phyloP scores from a whole-genome alignment of 768 basidiomycete genomes.

The Trichaptum fuscoviolaceum region DNA sequence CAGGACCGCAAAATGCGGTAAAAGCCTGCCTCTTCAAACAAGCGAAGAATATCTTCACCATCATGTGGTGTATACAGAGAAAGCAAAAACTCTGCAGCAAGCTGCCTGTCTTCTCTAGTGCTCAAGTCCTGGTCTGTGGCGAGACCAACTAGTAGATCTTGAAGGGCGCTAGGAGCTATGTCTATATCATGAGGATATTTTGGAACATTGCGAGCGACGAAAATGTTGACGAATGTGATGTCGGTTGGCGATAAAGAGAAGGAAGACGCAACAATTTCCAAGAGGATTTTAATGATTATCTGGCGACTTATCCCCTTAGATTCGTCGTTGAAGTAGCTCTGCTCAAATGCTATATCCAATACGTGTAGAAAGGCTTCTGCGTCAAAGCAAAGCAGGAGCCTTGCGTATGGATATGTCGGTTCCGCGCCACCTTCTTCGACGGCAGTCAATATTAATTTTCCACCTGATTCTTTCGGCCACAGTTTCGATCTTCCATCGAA shows the following conservation, averaged over 20 bases:
- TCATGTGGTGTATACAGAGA: conserved; percentile 88
- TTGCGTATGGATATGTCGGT: conserved; percentile 86
- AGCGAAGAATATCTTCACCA: conserved; percentile 51
- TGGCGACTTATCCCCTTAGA: conserved; percentile 64
- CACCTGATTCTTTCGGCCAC: conserved; percentile 73
- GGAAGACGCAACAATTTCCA: conserved; percentile 60
- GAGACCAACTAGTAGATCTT: conserved; percentile 72
- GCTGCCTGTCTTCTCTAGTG: conserved; percentile 89
- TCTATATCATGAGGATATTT: conserved; percentile 89
- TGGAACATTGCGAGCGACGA: conserved; percentile 92
- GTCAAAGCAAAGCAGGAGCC: conserved; percentile 80
- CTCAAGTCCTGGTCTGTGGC: conserved; percentile 67
- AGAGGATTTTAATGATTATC: conserved; percentile 74
- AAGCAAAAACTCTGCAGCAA: conserved; percentile 90
- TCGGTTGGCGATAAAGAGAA: conserved; percentile 55
- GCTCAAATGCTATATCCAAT: conserved; percentile 93
- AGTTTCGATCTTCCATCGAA: conserved; percentile 75
- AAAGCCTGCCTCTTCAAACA: conserved; percentile 84
- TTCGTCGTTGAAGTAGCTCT: conserved; percentile 81
- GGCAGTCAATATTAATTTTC: conserved; percentile 67
- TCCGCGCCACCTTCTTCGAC: conserved; percentile 71
- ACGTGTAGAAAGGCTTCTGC: conserved; percentile 92
- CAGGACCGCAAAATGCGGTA: conserved; percentile 83
- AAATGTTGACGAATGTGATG: conserved; percentile 86
- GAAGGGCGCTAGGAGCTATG: conserved; percentile 61